Percentiles rank a stretch among this genome's conserved stretches.
phyloP scores from a whole-genome alignment of 2,329 filamentous ascomycete species.

The Ophiostoma himal-ulmi region DNA sequence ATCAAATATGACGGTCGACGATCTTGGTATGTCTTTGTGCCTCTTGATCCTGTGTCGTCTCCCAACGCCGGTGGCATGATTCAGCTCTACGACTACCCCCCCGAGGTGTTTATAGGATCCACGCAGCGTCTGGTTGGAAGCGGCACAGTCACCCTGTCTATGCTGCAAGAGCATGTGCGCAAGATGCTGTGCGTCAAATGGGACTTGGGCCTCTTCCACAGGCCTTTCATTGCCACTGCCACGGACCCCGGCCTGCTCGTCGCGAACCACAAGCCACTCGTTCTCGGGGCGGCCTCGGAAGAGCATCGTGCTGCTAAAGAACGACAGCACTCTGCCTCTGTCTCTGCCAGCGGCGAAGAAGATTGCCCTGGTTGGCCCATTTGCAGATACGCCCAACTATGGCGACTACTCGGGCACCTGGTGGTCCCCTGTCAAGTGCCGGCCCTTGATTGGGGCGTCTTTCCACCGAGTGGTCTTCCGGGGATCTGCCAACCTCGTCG shows the following conservation, averaged over 20 bases:
- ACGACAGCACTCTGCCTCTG: neutral
- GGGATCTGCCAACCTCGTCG: neutral
- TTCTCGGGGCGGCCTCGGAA: neutral
- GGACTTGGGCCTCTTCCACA: neutral
- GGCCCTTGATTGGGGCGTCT: neutral
- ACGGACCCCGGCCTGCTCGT: neutral
- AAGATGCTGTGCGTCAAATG: neutral
- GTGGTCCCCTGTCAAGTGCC: neutral
- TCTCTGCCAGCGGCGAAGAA: neutral
- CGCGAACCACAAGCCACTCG: neutral
- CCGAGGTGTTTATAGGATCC: constrained; percentile 8
- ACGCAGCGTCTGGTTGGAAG: neutral
- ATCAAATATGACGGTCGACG: neutral
- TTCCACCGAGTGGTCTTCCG: neutral
- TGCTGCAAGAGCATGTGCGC: neutral
- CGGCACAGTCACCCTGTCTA: neutral
- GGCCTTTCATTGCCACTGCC: neutral
- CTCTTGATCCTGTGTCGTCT: neutral
- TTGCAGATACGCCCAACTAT: constrained; percentile 16
- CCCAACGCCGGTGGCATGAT: constrained; percentile 17
- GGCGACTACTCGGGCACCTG: constrained; percentile 18
- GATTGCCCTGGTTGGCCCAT: constrained; percentile 2
- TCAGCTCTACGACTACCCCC: constrained; percentile 15
- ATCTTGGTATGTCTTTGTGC: neutral
- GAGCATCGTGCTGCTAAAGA: neutral